Conservation (phyloP, 495 filamentous ascomycete species). For the Lasiosphaeria hispida region DNA sequence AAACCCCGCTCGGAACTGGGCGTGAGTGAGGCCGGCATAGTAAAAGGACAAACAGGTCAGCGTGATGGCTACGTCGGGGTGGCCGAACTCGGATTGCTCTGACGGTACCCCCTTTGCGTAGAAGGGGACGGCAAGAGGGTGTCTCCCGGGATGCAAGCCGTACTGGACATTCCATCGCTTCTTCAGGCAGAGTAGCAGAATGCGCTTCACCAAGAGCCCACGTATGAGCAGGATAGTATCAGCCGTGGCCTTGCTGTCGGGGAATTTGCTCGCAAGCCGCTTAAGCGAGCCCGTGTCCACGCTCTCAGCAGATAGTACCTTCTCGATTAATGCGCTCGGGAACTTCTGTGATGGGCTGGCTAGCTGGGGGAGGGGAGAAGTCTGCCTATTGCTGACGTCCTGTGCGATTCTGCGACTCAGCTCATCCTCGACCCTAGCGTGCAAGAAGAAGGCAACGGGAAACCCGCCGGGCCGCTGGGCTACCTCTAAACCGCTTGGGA, state of each 20-base stretch:
- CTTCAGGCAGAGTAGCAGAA: constrained; percentile 38
- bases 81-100: constrained; percentile 12
- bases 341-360: neutral
- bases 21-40: no score
- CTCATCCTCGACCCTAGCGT: neutral
- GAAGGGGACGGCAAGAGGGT: constrained; percentile 39
- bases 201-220: constrained; percentile 38
- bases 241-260: neutral
- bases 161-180: constrained; percentile 46
- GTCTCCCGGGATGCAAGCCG: constrained; percentile 35
- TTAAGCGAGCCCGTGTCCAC: neutral
- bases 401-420: neutral
- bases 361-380: neutral
- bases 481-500: neutral
- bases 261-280: neutral
- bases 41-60: no score
- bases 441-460: neutral
- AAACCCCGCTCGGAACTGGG: no score
- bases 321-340: neutral
- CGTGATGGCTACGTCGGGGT: no score
- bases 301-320: neutral
- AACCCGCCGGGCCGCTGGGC: neutral
- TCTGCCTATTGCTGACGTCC: neutral
- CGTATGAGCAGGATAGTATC: constrained; percentile 25
- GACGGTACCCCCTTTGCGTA: constrained; percentile 14